These are phyloP conservation scores for Populus simonii DNA, from an alignment of 345 rosid genomes.

Conservation along the genomic window DNA sequence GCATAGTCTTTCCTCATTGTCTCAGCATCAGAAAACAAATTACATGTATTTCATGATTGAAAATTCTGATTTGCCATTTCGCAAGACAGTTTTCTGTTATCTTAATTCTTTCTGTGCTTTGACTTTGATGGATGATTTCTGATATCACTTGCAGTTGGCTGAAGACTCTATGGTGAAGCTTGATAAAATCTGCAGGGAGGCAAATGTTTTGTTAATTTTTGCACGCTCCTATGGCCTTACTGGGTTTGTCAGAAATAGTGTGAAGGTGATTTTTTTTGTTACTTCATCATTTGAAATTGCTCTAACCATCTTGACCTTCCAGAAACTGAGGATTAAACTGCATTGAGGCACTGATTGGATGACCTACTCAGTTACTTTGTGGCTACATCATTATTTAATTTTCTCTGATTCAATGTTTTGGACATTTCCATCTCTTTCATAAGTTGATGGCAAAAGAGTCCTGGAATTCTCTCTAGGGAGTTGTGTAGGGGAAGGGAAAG, in stretches of 20 bases:
- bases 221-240: slow-evolving; percentile 95
- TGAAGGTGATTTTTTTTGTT: slow-evolving; percentile 52
- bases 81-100: neutral
- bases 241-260: slow-evolving; percentile 82
- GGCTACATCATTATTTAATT: neutral
- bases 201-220: slow-evolving; percentile 78
- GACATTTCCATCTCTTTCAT: neutral
- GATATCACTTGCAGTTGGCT: slow-evolving; percentile 55
- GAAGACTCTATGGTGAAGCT: slow-evolving; percentile 86
- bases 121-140: slow-evolving; percentile 13
- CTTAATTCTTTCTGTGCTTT: neutral
- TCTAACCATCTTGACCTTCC: neutral
- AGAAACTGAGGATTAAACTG: neutral
- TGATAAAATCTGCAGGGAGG: slow-evolving; percentile 80
- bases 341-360: neutral
- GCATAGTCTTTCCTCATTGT: no score
- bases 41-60: slow-evolving; percentile 1
- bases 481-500: neutral
- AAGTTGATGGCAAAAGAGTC: neutral
- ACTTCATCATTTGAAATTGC: slow-evolving; percentile 3
- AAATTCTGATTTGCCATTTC: neutral
- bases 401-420: neutral
- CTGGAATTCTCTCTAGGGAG: neutral
- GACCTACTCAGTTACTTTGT: neutral
- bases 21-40: no score